Evolutionary conservation across 495 filamentous ascomycete genomes (phyloP).

Genomic region (Penicillium manginii): DNA sequence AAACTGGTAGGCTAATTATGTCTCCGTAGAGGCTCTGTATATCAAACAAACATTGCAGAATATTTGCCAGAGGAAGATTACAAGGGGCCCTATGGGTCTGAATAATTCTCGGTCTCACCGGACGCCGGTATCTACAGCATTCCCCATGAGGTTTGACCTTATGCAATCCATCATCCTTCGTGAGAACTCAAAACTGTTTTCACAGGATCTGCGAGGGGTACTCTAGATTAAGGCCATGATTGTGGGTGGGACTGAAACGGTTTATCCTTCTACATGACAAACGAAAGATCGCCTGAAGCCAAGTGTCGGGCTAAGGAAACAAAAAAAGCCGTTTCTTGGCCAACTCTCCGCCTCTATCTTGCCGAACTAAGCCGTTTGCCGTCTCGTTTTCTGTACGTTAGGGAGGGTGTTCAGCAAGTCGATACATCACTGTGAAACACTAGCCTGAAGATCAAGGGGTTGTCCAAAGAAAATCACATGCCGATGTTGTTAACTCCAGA

Average conservation of each 20-base stretch:
- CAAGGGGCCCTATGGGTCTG: no score
- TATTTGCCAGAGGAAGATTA: not conserved
- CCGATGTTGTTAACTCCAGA: not conserved
- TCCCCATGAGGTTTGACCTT: no score
- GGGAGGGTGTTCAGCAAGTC: not conserved
- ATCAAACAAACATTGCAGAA: not conserved
- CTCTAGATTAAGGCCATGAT: no score
- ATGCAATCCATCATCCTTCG: no score
- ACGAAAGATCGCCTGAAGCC: not conserved
- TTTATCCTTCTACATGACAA: not conserved
- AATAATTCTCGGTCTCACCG: no score
- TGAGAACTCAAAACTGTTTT: no score
- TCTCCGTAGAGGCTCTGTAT: not conserved
- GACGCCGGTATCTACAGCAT: no score
- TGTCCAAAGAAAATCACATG: not conserved
- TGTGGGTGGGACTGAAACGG: not conserved
- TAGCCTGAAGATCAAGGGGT: not conserved
- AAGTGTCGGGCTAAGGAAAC: not conserved
- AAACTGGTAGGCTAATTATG: not conserved
- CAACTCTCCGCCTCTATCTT: constrained; percentile 1
- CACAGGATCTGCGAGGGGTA: no score
- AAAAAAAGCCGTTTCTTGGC: not conserved
- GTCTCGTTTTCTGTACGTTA: not conserved
- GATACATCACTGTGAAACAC: not conserved
- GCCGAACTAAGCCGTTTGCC: not conserved